Percentiles rank a stretch among this genome's conserved stretches.
Conservation (phyloP, 495 filamentous ascomycete genomes). For the Annulohypoxylon nitens region DNA sequence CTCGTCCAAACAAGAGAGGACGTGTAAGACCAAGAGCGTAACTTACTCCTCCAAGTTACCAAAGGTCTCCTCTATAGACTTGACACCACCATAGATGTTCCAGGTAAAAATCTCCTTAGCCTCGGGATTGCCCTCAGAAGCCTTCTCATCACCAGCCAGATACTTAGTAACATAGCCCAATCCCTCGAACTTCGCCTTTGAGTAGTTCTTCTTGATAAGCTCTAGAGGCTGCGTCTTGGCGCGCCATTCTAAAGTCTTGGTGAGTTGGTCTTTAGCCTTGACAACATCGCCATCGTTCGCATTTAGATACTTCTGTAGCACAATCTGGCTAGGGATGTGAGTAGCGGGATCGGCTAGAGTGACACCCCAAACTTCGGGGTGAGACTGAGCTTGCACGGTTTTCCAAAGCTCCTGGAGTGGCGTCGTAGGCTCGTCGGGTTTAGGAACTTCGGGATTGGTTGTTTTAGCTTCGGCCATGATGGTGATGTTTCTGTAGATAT, state of each 20-base stretch:
- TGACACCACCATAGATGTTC: constrained; percentile 88
- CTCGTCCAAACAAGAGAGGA: not conserved
- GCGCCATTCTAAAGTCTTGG: constrained; percentile 83
- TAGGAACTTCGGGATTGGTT: constrained; percentile 23
- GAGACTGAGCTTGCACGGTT: constrained; percentile 51
- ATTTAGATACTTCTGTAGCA: constrained; percentile 91
- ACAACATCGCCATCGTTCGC: constrained; percentile 82
- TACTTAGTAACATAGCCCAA: constrained; percentile 69
- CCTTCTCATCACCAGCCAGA: constrained; percentile 44
- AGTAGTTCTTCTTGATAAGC: constrained; percentile 61
- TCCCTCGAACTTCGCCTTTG: constrained; percentile 67
- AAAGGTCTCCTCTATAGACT: constrained; percentile 78
- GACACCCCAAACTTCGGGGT: constrained; percentile 86
- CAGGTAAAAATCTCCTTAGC: constrained; percentile 75
- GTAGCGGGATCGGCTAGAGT: constrained; percentile 63
- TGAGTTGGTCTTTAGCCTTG: constrained; percentile 80
- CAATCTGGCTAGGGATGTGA: constrained; percentile 79
- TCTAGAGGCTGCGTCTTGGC: constrained; percentile 67
- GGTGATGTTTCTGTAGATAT: not conserved
- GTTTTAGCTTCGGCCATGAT: constrained; percentile 37
- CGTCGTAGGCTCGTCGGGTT: constrained; percentile 44
- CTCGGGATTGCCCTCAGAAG: constrained; percentile 51
- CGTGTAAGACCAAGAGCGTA: not conserved
- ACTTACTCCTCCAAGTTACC: constrained; percentile 80
- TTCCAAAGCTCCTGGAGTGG: constrained; percentile 56